These are phyloP conservation scores for Verticillium tricorpus DNA, from an alignment of 2,329 filamentous ascomycete species.

Conservation along the genomic window DNA sequence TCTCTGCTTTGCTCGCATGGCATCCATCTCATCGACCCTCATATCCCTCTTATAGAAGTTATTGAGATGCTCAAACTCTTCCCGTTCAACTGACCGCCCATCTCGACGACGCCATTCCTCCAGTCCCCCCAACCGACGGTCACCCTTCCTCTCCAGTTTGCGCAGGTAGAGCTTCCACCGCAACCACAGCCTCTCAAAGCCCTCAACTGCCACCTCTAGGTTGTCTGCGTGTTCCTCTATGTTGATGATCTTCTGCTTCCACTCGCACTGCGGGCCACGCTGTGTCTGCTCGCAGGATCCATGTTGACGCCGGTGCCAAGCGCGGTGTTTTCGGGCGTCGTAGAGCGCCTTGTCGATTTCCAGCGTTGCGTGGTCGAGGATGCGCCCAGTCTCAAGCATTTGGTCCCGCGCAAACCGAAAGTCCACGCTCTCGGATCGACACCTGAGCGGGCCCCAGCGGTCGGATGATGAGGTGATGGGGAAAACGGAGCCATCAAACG, in stretches of 20 bases:
- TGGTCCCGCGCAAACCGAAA: background rate
- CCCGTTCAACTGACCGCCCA: background rate
- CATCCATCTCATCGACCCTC: background rate
- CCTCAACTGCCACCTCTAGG: background rate
- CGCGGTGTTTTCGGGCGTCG: background rate
- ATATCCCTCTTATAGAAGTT: background rate
- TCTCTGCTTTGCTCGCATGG: background rate
- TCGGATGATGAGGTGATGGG: background rate
- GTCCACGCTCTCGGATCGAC: background rate
- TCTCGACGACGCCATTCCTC: background rate
- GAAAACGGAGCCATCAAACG: conserved; percentile 8
- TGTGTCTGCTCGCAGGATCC: background rate
- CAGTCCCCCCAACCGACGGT: background rate
- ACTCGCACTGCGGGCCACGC: background rate
- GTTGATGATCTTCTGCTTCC: background rate
- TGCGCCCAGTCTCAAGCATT: background rate
- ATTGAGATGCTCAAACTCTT: background rate
- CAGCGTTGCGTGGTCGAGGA: background rate
- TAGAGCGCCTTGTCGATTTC: background rate
- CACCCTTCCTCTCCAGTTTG: background rate
- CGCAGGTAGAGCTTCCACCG: conserved; percentile 1
- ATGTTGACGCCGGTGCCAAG: background rate
- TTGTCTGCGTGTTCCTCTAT: background rate
- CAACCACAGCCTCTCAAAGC: background rate
- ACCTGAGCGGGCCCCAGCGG: background rate